Evolutionary conservation across 2,329 filamentous ascomycete genomes (phyloP).

Genomic region (Botryosphaeria dothidea): DNA sequence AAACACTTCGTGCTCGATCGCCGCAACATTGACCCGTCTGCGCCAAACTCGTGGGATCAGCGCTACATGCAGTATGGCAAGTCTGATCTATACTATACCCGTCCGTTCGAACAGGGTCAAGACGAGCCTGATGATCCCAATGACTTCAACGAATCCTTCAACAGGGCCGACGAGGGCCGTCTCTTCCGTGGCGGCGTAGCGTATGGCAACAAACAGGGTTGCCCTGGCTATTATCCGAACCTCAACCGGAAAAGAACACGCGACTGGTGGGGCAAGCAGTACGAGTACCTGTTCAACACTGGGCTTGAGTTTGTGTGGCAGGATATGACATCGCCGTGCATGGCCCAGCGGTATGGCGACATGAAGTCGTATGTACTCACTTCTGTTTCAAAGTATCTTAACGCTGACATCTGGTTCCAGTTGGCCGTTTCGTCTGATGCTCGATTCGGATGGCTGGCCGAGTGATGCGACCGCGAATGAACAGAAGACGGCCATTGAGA

Average conservation of each 20-base stretch:
- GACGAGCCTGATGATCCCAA: background rate
- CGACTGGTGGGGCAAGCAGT: conserved; percentile 40
- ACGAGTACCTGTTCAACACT: conserved; percentile 37
- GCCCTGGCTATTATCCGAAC: conserved; percentile 38
- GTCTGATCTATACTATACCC: conserved; percentile 22
- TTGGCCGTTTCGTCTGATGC: conserved; percentile 29
- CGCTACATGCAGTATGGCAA: conserved; percentile 27
- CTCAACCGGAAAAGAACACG: conserved; percentile 35
- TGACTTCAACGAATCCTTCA: background rate
- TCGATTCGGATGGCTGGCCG: conserved; percentile 30
- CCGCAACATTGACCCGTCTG: conserved; percentile 12
- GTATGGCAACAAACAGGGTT: conserved; percentile 27
- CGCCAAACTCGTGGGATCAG: conserved; percentile 24
- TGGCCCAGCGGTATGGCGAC: conserved; percentile 37
- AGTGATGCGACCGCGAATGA: conserved; percentile 17
- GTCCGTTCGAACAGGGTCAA: background rate
- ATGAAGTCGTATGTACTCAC: conserved; percentile 34
- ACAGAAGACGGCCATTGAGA: conserved; percentile 37
- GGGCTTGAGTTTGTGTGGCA: conserved; percentile 45
- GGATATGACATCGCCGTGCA: conserved; percentile 40
- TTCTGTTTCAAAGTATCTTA: background rate
- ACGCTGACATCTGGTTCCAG: background rate
- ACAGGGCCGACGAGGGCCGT: background rate
- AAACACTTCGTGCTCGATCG: conserved; percentile 25
- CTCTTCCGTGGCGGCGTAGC: conserved; percentile 38